Percentiles rank a stretch among this genome's conserved stretches.
Conservation (phyloP, 2,329 filamentous ascomycete species). For the Venturia aucupariae region DNA sequence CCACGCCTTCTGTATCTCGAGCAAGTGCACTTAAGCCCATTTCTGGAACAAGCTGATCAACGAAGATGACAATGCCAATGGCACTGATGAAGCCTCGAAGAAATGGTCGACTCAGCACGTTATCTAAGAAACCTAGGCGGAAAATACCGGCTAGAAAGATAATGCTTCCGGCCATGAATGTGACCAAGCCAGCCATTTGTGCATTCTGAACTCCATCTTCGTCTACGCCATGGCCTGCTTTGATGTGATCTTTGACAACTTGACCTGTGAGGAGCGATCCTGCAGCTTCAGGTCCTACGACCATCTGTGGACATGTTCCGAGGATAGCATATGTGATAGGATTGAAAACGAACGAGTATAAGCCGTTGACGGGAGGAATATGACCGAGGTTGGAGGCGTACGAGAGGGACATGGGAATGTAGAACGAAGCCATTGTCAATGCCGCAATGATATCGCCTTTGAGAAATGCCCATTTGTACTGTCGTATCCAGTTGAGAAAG, state of each 20-base stretch:
- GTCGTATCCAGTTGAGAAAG: constrained; percentile 78
- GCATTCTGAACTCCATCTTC: constrained; percentile 66
- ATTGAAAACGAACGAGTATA: constrained; percentile 91
- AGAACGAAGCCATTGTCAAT: constrained; percentile 95
- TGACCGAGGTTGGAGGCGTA: constrained; percentile 88
- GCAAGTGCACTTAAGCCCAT: constrained; percentile 65
- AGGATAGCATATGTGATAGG: constrained; percentile 85
- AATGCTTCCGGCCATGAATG: constrained; percentile 77
- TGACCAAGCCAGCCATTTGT: constrained; percentile 76
- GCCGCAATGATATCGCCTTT: constrained; percentile 81
- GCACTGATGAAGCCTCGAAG: constrained; percentile 93
- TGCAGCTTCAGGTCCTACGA: constrained; percentile 89
- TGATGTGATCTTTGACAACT: constrained; percentile 70
- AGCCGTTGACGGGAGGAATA: constrained; percentile 82
- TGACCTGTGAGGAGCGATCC: constrained; percentile 84
- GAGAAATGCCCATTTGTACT: constrained; percentile 75
- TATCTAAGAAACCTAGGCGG: constrained; percentile 85
- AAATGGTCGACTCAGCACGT: constrained; percentile 86
- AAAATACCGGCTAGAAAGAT: constrained; percentile 82
- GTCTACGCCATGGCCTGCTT: constrained; percentile 53
- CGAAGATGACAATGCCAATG: constrained; percentile 90
- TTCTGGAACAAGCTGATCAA: constrained; percentile 89
- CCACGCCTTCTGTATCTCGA: constrained; percentile 50
- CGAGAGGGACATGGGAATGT: constrained; percentile 93
- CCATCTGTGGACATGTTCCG: constrained; percentile 85